Percentiles rank a stretch among this genome's conserved stretches.
Evolutionary conservation across 1,284 basidiomycete species (phyloP).

Genomic region (Irpex rosettiformis): DNA sequence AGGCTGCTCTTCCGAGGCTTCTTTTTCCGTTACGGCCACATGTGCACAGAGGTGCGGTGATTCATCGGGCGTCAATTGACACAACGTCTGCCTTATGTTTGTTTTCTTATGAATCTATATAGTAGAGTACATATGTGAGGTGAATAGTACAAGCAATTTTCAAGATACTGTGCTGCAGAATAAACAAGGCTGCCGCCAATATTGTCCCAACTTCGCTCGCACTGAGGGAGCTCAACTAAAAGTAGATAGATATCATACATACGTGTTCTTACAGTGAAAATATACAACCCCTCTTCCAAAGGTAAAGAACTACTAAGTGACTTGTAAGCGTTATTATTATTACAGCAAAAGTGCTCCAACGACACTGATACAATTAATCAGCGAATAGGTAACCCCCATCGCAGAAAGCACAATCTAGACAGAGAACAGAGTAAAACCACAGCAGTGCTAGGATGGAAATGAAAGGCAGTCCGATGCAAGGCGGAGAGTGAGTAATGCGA

Average conservation of each 20-base stretch:
- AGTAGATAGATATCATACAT: background rate
- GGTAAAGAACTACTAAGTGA: too few species aligned
- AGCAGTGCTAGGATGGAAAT: background rate
- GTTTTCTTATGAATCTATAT: too few species aligned
- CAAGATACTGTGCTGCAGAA: too few species aligned
- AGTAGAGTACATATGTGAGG: too few species aligned
- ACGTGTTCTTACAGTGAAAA: background rate
- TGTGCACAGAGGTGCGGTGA: conserved; percentile 8
- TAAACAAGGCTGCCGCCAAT: too few species aligned
- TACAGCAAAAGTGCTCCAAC: conserved; percentile 3
- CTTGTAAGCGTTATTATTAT: conserved; percentile 7
- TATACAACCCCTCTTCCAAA: background rate
- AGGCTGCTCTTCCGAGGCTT: background rate
- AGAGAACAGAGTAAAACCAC: conserved; percentile 2
- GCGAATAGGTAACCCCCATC: background rate
- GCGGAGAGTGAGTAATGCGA: conserved; percentile 1
- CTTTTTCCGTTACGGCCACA: conserved; percentile 7
- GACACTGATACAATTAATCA: conserved; percentile 4
- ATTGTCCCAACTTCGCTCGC: too few species aligned
- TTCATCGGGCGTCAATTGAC: conserved; percentile 10
- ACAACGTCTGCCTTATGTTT: too few species aligned
- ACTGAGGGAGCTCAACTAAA: too few species aligned
- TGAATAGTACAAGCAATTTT: too few species aligned
- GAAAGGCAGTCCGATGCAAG: background rate
- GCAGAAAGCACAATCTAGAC: conserved; percentile 9